Evolutionary conservation across 805 yeast species (phyloP), one percentile per base, ranked within the genome.

Genomic region (Middelhovenomyces tepae): DNA sequence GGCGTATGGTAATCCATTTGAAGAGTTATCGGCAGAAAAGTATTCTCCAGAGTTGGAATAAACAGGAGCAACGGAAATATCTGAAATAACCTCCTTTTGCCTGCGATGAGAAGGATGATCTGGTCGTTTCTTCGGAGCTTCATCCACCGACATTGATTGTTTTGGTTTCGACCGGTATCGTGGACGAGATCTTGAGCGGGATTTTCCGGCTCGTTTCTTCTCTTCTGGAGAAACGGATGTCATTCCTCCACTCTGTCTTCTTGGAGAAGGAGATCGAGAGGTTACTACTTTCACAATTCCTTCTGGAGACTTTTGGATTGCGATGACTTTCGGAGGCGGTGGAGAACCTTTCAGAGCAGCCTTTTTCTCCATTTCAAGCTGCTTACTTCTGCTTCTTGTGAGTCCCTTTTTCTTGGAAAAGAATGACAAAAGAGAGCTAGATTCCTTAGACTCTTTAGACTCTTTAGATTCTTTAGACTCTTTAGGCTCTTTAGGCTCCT

Each of bases 1-100:
- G 23, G 48, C 51, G 39, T 56, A 56, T 7, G 61, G 61, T 16
- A 54, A 45, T 42, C 40, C 35, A 16, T 26, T 16, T 9, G 17
- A 26, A 5, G 29, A 18, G 10, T 18, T 20, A 26, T 18, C 29
- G 10, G 15, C 29, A 7, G 29, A 20, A 26, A n/a, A 9, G 19
- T 26, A 26, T n/a, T 16, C 32, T 27, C 27, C 23, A 11, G 32
- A 23, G 23, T 28, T 28, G 15, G 41, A 38, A 5, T 18, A 20
- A 7, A 18, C 29, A 18, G 17, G 15, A 7, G 20, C 29, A 14
- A 10, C 17, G 8, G 29, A 20, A 26, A 26, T 26, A 14, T 16
- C 29, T 6, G 20, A 18, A 26, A 16, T 26, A 5, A 9, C 9
- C n/a, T 26, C 29, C 9, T 18, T 20, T 16, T 26, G 20, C 11